A percentile compares a stretch with the other conserved stretches of the same genome.
These are phyloP conservation scores for Lathyrus aphaca DNA, from an alignment of 306 rosid genomes.

Conservation along the genomic window DNA sequence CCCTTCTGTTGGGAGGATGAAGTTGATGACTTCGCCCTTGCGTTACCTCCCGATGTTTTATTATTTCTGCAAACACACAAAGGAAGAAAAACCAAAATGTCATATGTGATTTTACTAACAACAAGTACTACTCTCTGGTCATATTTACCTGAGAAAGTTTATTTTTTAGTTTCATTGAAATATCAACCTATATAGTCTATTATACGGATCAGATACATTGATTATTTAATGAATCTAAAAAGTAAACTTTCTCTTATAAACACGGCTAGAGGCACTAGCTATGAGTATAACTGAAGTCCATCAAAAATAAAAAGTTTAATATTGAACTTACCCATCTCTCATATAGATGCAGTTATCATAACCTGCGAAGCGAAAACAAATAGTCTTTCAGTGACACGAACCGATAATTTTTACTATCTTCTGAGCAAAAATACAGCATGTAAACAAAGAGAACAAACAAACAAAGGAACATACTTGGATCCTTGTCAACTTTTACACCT, in stretches of 20 bases:
- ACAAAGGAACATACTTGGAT: conserved; percentile 75
- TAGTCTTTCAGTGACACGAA: conserved; percentile 27
- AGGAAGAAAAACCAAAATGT: conserved; percentile 38
- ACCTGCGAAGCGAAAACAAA: conserved; percentile 56
- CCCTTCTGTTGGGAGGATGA: conserved; percentile 52
- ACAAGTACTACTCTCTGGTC: no score
- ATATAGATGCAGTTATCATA: conserved; percentile 83
- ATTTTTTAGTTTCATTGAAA: no score
- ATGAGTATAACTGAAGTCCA: background rate
- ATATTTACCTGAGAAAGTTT: no score
- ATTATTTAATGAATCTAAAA: no score
- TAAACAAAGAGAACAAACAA: conserved; percentile 3
- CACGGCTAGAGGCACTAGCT: background rate
- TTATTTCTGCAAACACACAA: conserved; percentile 57
- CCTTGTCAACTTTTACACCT: conserved; percentile 79
- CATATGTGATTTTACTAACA: background rate
- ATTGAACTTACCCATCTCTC: conserved; percentile 71
- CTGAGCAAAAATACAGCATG: background rate
- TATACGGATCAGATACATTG: no score
- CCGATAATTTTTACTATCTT: conserved; percentile 1
- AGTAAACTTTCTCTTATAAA: no score
- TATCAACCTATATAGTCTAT: no score
- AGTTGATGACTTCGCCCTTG: conserved; percentile 77
- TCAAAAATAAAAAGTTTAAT: background rate
- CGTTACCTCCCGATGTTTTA: conserved; percentile 61